phyloP scores from a whole-genome alignment of 2,329 filamentous ascomycete genomes.

The Trichoderma semiorbis region DNA sequence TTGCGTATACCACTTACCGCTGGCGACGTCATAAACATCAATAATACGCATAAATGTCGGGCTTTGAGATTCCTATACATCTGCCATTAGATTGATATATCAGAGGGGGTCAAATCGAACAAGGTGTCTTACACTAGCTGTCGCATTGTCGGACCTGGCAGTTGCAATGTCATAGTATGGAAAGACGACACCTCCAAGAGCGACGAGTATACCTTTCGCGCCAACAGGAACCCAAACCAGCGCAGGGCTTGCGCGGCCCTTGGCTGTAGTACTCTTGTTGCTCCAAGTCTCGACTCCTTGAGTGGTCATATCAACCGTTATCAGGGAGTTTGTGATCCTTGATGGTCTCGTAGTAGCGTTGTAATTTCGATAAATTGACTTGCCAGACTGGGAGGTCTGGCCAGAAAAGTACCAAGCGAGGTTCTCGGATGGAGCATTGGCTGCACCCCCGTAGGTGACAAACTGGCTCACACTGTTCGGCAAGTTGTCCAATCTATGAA shows the following conservation, averaged over 20 bases:
- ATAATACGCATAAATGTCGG: conserved; percentile 68
- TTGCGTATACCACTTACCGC: conserved; percentile 65
- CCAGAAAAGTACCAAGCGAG: conserved; percentile 70
- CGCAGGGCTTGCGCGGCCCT: conserved; percentile 59
- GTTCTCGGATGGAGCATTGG: conserved; percentile 65
- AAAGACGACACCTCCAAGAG: conserved; percentile 68
- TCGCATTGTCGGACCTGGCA: conserved; percentile 28
- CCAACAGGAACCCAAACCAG: conserved; percentile 77
- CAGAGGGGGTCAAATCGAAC: background rate
- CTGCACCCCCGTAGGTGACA: conserved; percentile 61
- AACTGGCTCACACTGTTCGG: conserved; percentile 53
- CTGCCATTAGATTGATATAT: background rate
- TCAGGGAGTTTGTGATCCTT: conserved; percentile 53
- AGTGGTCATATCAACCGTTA: conserved; percentile 57
- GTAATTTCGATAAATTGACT: conserved; percentile 43
- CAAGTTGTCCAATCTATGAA: conserved; percentile 38
- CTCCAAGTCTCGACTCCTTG: conserved; percentile 52
- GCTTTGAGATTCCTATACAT: conserved; percentile 57
- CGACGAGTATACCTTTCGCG: conserved; percentile 69
- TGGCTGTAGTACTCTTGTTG: conserved; percentile 54
- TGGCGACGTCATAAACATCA: conserved; percentile 73
- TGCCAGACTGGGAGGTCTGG: conserved; percentile 48
- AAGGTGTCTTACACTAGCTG: conserved; percentile 32
- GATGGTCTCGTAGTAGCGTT: conserved; percentile 38
- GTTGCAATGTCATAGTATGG: conserved; percentile 45